Evolutionary conservation across 768 basidiomycete genomes (phyloP).

Genomic region (Suillus brevipes): DNA sequence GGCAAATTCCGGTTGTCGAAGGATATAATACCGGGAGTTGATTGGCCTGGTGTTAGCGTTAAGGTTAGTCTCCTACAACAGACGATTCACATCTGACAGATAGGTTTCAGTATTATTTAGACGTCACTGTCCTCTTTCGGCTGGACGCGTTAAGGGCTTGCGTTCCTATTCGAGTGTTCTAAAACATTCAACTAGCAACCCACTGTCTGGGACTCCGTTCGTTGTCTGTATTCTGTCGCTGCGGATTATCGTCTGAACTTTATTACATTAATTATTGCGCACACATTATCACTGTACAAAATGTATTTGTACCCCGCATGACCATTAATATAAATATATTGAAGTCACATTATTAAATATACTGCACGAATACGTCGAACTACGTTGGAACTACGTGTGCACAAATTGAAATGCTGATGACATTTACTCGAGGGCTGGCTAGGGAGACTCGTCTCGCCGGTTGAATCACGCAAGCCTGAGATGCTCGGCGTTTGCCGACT

Average conservation of each 20-base stretch:
- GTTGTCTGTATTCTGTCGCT: not conserved
- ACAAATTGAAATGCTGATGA: too few species aligned
- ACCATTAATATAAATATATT: too few species aligned
- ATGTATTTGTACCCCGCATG: not conserved
- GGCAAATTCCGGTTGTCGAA: slow-evolving; percentile 54
- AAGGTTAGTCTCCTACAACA: slow-evolving; percentile 46
- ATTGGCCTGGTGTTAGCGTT: slow-evolving; percentile 67
- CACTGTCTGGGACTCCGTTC: slow-evolving; percentile 21
- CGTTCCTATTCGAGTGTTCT: slow-evolving; percentile 60
- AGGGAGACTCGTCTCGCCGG: too few species aligned
- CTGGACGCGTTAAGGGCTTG: slow-evolving; percentile 63
- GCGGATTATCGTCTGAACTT: not conserved
- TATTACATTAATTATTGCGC: not conserved
- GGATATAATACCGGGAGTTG: slow-evolving; percentile 63
- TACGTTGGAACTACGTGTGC: too few species aligned
- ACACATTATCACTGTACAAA: not conserved
- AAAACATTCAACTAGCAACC: slow-evolving; percentile 40
- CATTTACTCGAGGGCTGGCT: too few species aligned
- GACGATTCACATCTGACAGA: not conserved
- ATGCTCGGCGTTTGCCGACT: too few species aligned
- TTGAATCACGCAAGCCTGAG: too few species aligned
- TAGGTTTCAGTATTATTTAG: slow-evolving; percentile 63
- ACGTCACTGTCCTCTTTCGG: slow-evolving; percentile 65
- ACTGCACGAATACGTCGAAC: too few species aligned
- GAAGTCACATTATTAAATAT: too few species aligned